Base-by-base conservation (phyloP, 768 basidiomycete species). In the Ramaria rubella region DNA sequence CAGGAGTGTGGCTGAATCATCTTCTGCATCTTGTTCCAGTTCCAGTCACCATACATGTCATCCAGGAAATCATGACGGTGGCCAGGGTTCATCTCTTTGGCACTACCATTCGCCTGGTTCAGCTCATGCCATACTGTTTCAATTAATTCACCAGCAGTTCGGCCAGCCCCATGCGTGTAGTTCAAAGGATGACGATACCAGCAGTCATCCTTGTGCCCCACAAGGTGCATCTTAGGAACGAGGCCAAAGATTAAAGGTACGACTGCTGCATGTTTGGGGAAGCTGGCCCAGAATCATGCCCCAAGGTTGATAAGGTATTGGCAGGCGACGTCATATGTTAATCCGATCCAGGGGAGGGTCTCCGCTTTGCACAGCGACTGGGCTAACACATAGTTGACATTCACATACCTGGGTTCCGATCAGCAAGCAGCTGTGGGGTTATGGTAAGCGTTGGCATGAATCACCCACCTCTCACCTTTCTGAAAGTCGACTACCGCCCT, bases 141-240 rank as follows among this genome's bases (percentile, higher is more conserved):
- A 30, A 72, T 70, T 40, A 60, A 44, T 60, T 72, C 70, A 1
- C 68, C 68, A 45, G 51, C 60, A 0, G 64, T 69, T 42, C 62
- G 59, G 2, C 65, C 69, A n/a, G 60, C 61, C 27, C 43, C 43
- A 45, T 7, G 43, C 9, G 23, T 17, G 23, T 9, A 45, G 19
- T 45, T 45, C 8, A 19, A 45, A 24, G 43, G n/a, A n/a, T 38
- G n/a, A n/a, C 36, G 36, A n/a, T 11, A 9, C 36, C 23, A 7
- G 19, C 43, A 45, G 15, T 45, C 43, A n/a, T 9, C 43, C 9
- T 7, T 17, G 23, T 45, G 43, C 7, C 43, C 43, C 8, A 19
- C 43, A 7, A 45, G 43, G 19, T 45, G 43, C 8, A n/a, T 8
- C 19, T 45, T 45, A 12, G 62, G 63, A 33, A 64, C 49, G 4